Percentiles rank a stretch among this genome's conserved stretches.
Conservation (phyloP, 345 rosid species). For the Euphorbia tirucalli region DNA sequence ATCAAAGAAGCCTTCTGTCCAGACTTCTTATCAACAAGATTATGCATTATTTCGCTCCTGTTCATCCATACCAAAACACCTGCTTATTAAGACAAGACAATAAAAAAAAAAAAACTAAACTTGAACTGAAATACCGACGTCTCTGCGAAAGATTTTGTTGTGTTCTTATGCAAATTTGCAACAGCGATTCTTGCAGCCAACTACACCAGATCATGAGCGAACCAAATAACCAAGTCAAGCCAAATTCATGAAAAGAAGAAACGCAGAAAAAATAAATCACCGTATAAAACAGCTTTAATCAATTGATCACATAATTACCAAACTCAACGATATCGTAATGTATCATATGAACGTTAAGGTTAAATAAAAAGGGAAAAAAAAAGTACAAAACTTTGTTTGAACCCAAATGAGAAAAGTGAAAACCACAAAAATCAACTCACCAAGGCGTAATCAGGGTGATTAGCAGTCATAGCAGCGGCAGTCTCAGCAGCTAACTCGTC, state of each 20-base stretch:
- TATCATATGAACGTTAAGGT: neutral
- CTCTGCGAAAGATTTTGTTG: conserved; percentile 77
- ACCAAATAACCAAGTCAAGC: too few relatives aligned
- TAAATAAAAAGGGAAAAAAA: neutral
- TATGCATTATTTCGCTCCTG: conserved; percentile 70
- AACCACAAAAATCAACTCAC: conserved; percentile 37
- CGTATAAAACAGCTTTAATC: too few relatives aligned
- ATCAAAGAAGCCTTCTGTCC: conserved; percentile 69
- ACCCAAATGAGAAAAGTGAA: neutral
- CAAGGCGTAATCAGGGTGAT: conserved; percentile 89
- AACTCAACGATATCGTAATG: too few relatives aligned
- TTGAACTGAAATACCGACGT: conserved; percentile 50
- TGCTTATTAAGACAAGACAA: neutral
- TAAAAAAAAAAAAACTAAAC: neutral
- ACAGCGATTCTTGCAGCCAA: conserved; percentile 92
- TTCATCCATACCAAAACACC: neutral
- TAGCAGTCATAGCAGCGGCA: conserved; percentile 83
- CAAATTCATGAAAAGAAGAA: neutral
- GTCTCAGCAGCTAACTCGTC: conserved; percentile 94
- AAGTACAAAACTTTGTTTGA: neutral
- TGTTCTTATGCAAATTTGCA: conserved; percentile 87
- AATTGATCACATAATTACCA: too few relatives aligned
- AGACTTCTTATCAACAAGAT: conserved; percentile 63
- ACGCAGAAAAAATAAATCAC: neutral
- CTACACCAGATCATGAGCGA: conserved; percentile 39